Conservation (phyloP, 768 basidiomycete species). For the Antrodiella citrinella region DNA sequence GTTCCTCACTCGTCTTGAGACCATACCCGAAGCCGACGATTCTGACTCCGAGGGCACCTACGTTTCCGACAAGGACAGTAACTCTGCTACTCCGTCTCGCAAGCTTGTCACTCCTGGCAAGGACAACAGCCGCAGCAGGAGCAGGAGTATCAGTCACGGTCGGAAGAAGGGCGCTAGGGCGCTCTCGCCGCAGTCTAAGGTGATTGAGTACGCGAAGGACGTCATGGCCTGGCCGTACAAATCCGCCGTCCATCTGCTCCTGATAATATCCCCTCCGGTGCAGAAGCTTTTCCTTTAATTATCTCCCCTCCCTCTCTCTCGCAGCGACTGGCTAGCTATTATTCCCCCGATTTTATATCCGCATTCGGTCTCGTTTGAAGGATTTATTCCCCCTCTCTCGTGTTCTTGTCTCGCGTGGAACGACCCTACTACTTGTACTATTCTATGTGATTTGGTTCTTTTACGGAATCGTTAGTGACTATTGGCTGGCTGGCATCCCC, state of each 20-base stretch:
- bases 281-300: background rate
- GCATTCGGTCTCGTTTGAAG: too few species aligned
- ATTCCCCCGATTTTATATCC: too few species aligned
- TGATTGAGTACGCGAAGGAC: background rate
- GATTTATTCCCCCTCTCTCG: too few species aligned
- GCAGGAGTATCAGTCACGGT: background rate
- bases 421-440: too few species aligned
- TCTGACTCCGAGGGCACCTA: conserved; percentile 23
- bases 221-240: background rate
- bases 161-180: conserved; percentile 2
- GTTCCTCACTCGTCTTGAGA: conserved; percentile 18
- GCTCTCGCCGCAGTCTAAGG: background rate
- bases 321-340: too few species aligned
- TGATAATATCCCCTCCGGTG: background rate
- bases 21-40: conserved; percentile 21
- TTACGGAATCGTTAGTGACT: too few species aligned
- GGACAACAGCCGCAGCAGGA: background rate
- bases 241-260: background rate
- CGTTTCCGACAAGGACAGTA: conserved; percentile 16
- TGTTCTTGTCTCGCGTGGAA: too few species aligned
- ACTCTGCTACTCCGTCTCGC: background rate
- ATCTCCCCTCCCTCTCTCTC: too few species aligned
- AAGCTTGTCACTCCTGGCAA: background rate
- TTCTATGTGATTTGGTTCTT: too few species aligned
- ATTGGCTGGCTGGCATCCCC: too few species aligned